Conservation (phyloP, 2,329 filamentous ascomycete species). For the Monosporascus sp. region DNA sequence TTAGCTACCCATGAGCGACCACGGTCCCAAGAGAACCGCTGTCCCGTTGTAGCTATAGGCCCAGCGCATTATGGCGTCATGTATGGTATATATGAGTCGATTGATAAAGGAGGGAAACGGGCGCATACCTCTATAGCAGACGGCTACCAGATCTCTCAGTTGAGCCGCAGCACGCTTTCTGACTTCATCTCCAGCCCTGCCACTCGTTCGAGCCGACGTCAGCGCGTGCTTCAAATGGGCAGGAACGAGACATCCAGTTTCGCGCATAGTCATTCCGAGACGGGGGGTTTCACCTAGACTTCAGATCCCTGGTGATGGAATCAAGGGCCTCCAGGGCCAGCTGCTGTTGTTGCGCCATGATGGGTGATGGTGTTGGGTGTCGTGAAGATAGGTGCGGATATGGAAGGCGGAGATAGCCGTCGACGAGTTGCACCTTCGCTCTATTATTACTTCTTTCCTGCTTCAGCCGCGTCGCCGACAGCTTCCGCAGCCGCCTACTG, state of each 20-base stretch:
- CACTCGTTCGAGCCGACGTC: not conserved
- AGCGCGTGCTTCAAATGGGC: not conserved
- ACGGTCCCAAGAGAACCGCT: no score
- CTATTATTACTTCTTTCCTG: constrained; percentile 2
- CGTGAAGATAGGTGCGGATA: no score
- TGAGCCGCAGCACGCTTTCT: constrained; percentile 49
- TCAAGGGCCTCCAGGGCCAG: constrained; percentile 53
- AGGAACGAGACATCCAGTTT: not conserved
- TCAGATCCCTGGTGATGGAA: constrained; percentile 49
- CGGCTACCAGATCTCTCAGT: constrained; percentile 50
- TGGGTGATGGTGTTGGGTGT: constrained; percentile 10
- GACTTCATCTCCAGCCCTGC: constrained; percentile 42
- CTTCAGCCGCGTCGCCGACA: constrained; percentile 24
- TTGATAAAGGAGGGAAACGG: not conserved
- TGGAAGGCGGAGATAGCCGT: no score
- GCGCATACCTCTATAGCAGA: constrained; percentile 50
- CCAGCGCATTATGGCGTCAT: no score
- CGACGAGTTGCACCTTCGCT: not conserved
- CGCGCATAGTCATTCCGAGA: not conserved
- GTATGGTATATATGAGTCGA: not conserved
- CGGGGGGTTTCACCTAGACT: constrained; percentile 42
- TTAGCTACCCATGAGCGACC: constrained; percentile 4
- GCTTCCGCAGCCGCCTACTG: constrained; percentile 23
- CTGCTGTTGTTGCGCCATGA: constrained; percentile 41
- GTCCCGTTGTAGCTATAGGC: no score